phyloP scores from a whole-genome alignment of 352 stramenopile species.

The Pythium periplocum region DNA sequence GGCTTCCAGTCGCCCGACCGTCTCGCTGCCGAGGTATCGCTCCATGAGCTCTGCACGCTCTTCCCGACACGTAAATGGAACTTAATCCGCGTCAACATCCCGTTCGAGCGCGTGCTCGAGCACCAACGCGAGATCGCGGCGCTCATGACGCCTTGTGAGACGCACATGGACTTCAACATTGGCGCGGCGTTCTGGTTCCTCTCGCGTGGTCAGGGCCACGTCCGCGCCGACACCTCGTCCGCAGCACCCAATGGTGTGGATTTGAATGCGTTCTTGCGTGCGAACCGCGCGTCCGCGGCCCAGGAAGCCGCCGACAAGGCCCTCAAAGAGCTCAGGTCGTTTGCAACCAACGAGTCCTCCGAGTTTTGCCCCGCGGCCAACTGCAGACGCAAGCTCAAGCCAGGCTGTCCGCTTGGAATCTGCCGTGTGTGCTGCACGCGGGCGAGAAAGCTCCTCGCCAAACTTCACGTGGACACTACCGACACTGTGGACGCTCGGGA shows the following conservation, averaged over 20 bases:
- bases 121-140: slow-evolving; percentile 60
- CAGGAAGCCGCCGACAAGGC: slow-evolving; percentile 23
- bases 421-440: slow-evolving; percentile 48
- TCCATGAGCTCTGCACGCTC: slow-evolving; percentile 72
- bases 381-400: slow-evolving; percentile 44
- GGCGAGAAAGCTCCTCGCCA: too few species aligned
- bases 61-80: slow-evolving; percentile 84
- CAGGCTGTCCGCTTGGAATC: slow-evolving; percentile 30
- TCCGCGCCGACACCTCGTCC: slow-evolving; percentile 11
- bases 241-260: slow-evolving; percentile 6
- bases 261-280: slow-evolving; percentile 36
- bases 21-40: slow-evolving; percentile 77
- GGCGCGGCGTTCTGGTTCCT: slow-evolving; percentile 94
- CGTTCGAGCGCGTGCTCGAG: slow-evolving; percentile 60
- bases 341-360: slow-evolving; percentile 1
- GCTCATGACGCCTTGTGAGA: slow-evolving; percentile 85
- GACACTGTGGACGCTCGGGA: too few species aligned
- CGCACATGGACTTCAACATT: slow-evolving; percentile 98
- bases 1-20: slow-evolving; percentile 85
- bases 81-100: slow-evolving; percentile 84
- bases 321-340: slow-evolving; percentile 27
- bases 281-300: slow-evolving; percentile 8
- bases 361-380: slow-evolving; percentile 26
- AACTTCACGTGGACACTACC: too few species aligned
- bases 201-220: slow-evolving; percentile 49